These are phyloP conservation scores for Trichoderma cornu-damae DNA, from an alignment of 2,329 filamentous ascomycete genomes.

Conservation along the genomic window DNA sequence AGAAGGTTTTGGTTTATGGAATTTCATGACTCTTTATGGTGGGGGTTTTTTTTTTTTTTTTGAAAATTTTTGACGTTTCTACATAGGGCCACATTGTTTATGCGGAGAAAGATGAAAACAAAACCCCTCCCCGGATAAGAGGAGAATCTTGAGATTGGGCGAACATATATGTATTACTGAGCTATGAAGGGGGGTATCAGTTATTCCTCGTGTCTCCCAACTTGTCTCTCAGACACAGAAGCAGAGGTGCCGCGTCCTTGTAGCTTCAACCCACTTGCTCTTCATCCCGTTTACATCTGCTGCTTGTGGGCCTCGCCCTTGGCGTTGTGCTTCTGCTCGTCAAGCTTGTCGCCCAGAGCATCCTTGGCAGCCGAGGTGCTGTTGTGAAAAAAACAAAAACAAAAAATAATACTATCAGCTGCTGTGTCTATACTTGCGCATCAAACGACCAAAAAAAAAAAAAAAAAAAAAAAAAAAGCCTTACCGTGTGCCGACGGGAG, in stretches of 20 bases:
- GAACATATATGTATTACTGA: constrained; percentile 5
- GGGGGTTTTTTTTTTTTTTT: too few relatives aligned
- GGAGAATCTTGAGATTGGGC: neutral
- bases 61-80: too few relatives aligned
- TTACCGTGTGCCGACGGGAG: constrained; percentile 49
- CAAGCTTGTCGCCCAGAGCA: constrained; percentile 42
- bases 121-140: too few relatives aligned
- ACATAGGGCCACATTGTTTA: too few relatives aligned
- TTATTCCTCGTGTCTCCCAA: too few relatives aligned
- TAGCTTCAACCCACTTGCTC: neutral
- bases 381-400: constrained; percentile 27
- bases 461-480: constrained; percentile 16
- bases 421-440: too few relatives aligned
- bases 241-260: neutral
- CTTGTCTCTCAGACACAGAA: neutral
- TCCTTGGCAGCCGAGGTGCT: constrained; percentile 48
- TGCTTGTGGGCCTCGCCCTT: constrained; percentile 42
- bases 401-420: too few relatives aligned
- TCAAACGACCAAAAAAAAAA: too few relatives aligned
- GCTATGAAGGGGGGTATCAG: constrained; percentile 16
- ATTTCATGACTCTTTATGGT: too few relatives aligned
- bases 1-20: too few relatives aligned
- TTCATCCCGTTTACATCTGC: constrained; percentile 30
- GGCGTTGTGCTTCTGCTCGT: constrained; percentile 38
- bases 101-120: neutral